Percentiles rank a stretch among this genome's conserved stretches.
Evolutionary conservation across 352 stramenopile species (phyloP).

Genomic region (Globisporangium megalacanthum): DNA sequence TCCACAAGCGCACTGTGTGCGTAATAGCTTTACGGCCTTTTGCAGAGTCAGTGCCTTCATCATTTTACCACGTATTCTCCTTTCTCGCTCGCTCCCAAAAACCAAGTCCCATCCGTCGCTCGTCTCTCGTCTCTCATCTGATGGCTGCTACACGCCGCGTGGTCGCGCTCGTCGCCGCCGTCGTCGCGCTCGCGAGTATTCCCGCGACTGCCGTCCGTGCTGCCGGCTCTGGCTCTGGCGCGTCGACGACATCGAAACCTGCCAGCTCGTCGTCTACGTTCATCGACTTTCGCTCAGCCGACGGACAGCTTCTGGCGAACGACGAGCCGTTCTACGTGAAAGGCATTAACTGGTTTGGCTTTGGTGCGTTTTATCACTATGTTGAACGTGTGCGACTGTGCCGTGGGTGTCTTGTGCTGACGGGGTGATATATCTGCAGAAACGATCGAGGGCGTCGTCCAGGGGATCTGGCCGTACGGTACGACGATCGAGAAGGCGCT

Average conservation of each 20-base stretch:
- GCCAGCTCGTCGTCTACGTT: constrained; percentile 21
- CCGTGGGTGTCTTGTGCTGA: no score
- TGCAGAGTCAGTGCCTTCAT: neutral
- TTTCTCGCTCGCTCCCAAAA: neutral
- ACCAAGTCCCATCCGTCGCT: no score
- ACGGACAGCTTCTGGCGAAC: constrained; percentile 49
- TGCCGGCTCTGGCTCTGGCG: no score
- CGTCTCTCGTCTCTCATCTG: neutral
- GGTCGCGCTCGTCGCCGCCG: no score
- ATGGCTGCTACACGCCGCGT: no score
- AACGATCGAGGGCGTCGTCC: constrained; percentile 48
- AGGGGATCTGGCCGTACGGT: constrained; percentile 61
- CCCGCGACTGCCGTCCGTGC: no score
- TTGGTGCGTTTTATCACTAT: constrained; percentile 21
- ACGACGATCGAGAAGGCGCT: constrained; percentile 47
- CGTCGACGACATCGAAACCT: neutral
- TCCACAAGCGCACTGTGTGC: no score
- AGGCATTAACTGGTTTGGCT: constrained; percentile 73
- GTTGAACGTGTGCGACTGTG: neutral
- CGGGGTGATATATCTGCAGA: constrained; percentile 18
- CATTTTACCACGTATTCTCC: neutral
- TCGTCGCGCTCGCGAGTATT: no score
- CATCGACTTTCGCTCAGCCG: constrained; percentile 56
- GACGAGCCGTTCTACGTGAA: constrained; percentile 56
- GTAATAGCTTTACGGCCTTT: no score